Evolutionary conservation across 192 early-diverging fungal species (phyloP).

Genomic region (Chytriomyces sp.): DNA sequence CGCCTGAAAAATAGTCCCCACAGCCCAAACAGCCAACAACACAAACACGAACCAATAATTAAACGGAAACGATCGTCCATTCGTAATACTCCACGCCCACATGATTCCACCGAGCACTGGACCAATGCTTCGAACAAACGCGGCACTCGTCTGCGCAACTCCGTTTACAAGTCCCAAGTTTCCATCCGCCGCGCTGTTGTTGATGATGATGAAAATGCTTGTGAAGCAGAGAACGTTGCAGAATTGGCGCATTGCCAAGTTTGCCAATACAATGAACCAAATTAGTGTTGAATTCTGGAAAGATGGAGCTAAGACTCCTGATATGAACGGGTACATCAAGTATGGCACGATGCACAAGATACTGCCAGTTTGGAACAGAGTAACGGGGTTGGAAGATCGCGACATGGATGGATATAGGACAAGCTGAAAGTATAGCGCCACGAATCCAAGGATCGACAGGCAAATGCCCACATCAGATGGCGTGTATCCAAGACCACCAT

Average conservation of each 20-base stretch:
- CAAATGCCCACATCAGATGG: conserved; percentile 17
- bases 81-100: conserved; percentile 42
- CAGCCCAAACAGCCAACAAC: conserved; percentile 1
- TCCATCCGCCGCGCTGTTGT: conserved; percentile 20
- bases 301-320: not conserved
- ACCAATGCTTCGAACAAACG: conserved; percentile 38
- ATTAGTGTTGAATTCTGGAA: not conserved
- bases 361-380: conserved; percentile 20
- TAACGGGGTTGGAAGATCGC: not conserved
- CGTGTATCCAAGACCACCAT: conserved; percentile 37
- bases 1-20: not conserved
- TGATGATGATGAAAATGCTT: conserved; percentile 36
- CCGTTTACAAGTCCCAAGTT: conserved; percentile 37
- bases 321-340: conserved; percentile 26
- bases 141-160: conserved; percentile 36
- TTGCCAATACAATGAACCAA: conserved; percentile 26
- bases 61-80: conserved; percentile 34
- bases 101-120: conserved; percentile 39
- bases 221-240: conserved; percentile 40
- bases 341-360: conserved; percentile 24
- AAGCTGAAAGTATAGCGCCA: conserved; percentile 20
- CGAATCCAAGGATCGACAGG: conserved; percentile 9
- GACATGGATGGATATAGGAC: conserved; percentile 21
- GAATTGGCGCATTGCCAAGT: conserved; percentile 31
- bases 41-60: conserved; percentile 42